Evolutionary conservation across 345 rosid species (phyloP).

Genomic region (Aquilaria sinensis): DNA sequence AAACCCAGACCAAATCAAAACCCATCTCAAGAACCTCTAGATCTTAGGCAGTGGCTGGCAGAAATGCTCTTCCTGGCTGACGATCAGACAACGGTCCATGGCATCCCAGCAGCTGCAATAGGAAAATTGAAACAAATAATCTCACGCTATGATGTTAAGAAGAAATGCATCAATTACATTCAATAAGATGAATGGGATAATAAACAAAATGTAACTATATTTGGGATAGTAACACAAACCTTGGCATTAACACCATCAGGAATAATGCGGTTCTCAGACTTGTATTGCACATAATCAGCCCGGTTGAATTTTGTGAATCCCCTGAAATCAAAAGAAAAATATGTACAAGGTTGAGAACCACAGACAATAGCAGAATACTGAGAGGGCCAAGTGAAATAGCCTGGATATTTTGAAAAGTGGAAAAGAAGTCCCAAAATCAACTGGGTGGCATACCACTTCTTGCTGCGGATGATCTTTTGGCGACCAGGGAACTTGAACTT

Average conservation of each 20-base stretch:
- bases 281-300: slow-evolving; percentile 43
- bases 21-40: neutral
- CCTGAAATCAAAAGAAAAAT: slow-evolving; percentile 25
- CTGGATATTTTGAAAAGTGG: neutral
- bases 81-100: slow-evolving; percentile 65
- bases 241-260: slow-evolving; percentile 77
- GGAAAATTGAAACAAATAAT: neutral
- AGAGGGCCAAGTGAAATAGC: neutral
- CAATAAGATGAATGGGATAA: neutral
- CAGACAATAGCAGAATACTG: neutral
- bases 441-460: slow-evolving; percentile 43
- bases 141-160: neutral
- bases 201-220: neutral
- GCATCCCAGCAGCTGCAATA: slow-evolving; percentile 53
- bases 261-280: slow-evolving; percentile 49
- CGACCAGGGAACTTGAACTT: slow-evolving; percentile 80
- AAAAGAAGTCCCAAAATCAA: neutral
- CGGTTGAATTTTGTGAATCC: slow-evolving; percentile 67
- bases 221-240: slow-evolving; percentile 22
- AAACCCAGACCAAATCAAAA: too few relatives aligned
- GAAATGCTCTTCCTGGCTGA: slow-evolving; percentile 56
- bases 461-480: slow-evolving; percentile 75
- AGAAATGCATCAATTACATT: neutral
- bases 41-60: slow-evolving; percentile 33
- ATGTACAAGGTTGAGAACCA: neutral